A percentile compares a stretch with the other conserved stretches of the same genome.
Evolutionary conservation across 257 asterid species (phyloP).

Genomic region (Solanum sejunctum): DNA sequence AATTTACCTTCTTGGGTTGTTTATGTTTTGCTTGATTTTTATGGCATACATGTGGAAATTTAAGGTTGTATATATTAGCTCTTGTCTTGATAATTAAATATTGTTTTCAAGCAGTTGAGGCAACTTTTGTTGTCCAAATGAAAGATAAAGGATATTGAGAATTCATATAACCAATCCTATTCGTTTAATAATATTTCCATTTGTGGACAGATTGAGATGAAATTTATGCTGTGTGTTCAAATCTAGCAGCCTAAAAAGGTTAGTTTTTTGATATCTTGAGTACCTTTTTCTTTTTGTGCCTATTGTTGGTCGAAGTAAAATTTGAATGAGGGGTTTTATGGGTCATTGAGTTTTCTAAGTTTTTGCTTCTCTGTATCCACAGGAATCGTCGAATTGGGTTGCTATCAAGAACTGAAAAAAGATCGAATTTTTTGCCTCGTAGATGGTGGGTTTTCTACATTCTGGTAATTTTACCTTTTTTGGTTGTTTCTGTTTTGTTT

Average conservation of each 20-base stretch:
- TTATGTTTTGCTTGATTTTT: neutral
- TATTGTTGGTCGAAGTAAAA: neutral
- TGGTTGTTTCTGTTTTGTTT: neutral
- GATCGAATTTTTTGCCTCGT: neutral
- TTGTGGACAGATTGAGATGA: neutral
- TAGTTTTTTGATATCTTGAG: neutral
- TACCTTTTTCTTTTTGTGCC: neutral
- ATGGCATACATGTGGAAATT: neutral
- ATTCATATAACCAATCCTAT: neutral
- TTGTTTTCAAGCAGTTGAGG: neutral
- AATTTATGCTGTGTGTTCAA: neutral
- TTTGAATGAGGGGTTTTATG: neutral
- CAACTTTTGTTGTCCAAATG: neutral
- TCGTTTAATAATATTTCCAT: neutral
- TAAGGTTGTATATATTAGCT: neutral
- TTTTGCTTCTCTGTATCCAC: neutral
- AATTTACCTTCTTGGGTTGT: neutral
- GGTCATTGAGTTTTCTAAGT: neutral
- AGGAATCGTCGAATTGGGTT: neutral
- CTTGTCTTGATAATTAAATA: neutral
- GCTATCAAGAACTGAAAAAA: neutral
- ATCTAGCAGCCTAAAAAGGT: slow-evolving; percentile 1
- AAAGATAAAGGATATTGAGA: neutral
- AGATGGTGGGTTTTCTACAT: slow-evolving; percentile 1
- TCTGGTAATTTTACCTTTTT: neutral